These are phyloP conservation scores for Juglanconis juglandina DNA, from an alignment of 2,329 filamentous ascomycete genomes.

Conservation along the genomic window DNA sequence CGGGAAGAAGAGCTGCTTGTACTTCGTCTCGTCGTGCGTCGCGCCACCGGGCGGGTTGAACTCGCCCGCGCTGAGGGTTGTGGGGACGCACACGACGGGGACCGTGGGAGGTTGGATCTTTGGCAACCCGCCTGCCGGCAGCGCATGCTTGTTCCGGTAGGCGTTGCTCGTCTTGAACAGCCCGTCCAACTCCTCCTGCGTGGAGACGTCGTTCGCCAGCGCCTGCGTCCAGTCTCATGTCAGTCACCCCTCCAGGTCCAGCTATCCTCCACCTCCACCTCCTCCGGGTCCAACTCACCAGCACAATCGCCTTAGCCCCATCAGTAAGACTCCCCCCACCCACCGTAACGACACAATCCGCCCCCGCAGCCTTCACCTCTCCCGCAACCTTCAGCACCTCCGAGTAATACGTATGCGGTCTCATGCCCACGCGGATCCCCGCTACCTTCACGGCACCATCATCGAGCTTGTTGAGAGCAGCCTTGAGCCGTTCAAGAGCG, in stretches of 20 bases:
- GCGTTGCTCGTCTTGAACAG: conserved; percentile 12
- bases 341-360: conserved; percentile 20
- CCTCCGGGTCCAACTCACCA: conserved; percentile 4
- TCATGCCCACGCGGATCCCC: conserved; percentile 18
- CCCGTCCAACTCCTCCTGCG: conserved; percentile 13
- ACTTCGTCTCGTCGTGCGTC: conserved; percentile 20
- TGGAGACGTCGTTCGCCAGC: conserved; percentile 20
- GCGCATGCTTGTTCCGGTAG: background rate
- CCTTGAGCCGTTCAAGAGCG: conserved; percentile 16
- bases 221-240: background rate
- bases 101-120: conserved; percentile 12
- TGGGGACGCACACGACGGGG: conserved; percentile 20
- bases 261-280: background rate
- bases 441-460: conserved; percentile 7
- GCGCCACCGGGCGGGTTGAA: conserved; percentile 21
- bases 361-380: conserved; percentile 10
- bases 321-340: conserved; percentile 22
- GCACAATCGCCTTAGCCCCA: conserved; percentile 19
- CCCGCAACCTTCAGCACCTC: conserved; percentile 19
- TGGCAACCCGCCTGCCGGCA: background rate
- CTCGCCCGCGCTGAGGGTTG: conserved; percentile 24
- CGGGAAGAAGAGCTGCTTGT: conserved; percentile 20
- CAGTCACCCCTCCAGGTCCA: background rate
- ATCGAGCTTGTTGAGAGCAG: conserved; percentile 9
- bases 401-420: conserved; percentile 20